Evolutionary conservation across 2,329 filamentous ascomycete genomes (phyloP), one percentile per base, ranked within the genome.

Genomic region (Lachnellula subtilissima): DNA sequence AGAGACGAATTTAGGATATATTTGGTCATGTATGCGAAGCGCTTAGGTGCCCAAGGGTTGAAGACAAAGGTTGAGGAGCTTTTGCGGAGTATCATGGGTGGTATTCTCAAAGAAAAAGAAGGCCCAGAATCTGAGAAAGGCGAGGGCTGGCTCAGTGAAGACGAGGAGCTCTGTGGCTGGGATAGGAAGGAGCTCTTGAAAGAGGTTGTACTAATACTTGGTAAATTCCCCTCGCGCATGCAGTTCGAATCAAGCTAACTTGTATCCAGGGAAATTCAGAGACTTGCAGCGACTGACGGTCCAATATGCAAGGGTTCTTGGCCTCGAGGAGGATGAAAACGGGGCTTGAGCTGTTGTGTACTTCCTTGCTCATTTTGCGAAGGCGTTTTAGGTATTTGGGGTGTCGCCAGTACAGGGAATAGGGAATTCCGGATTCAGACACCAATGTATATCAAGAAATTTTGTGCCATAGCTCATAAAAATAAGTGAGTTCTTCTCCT

Each of bases 21-120:
- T 68, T 76, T 99, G n/a, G 88, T 91, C 67, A 97, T 97, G 91
- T 99, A 99, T 68, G 93, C 92, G 3, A 97, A 97, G 75, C 86
- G 94, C 0, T 82, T 99, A 5, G 94, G 94, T 1, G 91, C 91
- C 0, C 95, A 99, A 71, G 91, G 91, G 0, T 76, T 93, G 51
- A 85, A 87, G 64, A 80, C 84, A 55, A 99, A 99, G 74, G 91
- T 97, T 2, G 93, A 97, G 70, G 95, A 99, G 75, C 77, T 99
- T 9, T 76, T 97, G 28, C 87, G 90, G 64, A 88, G 84, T 47
- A 76, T 99, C 43, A 78, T 96, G 49, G 91, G 92, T 7, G 88
- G 89, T 50, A 82, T 80, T 64, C 78, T 79, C 68, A 79, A 79
- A 58, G 85, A 88, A 2, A 82, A 82, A 23, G 74, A 72, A 0